Evolutionary conservation across 208 protist species (phyloP), one percentile per base, ranked within the genome.

Genomic region (Trypanosoma rangeli): DNA sequence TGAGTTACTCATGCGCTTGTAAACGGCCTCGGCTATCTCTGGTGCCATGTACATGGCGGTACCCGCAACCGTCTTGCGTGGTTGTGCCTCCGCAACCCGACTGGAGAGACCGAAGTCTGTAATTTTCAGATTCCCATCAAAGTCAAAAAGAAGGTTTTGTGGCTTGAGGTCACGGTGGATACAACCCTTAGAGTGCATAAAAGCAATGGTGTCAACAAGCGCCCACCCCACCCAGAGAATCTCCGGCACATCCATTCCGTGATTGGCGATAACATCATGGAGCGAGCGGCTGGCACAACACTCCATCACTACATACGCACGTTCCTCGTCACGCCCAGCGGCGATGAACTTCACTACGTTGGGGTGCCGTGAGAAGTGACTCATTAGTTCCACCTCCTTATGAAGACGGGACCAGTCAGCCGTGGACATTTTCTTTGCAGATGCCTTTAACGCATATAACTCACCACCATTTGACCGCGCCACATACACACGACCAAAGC

Each of bases 11-110:
- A 93, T 81, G 3, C 87, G 86, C 67, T 86, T 92, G 76, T 89
- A 93, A 18, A 96, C 91, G 60, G 92, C 87, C 10, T 79, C 77
- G 15, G 89, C 89, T 77, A 96, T 93, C 52, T 94, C 89, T 46
- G 92, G 92, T 3, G 92, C 92, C 92, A 96, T 96, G 78, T 96
- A 96, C 85, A 94, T 92, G 24, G 87, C 87, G 0, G 92, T 96
- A 9, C 92, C 92, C 3, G 92, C 92, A 24, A 96, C 89, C 0
- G 92, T 96, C 72, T 93, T 94, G 39, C 92, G 80, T 22, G 89
- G 86, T 57, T 94, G 80, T 13, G 75, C 72, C 22, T 94, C 87
- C 10, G 82, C 85, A 55, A 94, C 90, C 35, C 85, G 73, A 65
- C 87, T 94, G 7, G 87, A 91, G 22, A 96, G 78, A 16, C 94